Evolutionary conservation across 1,284 basidiomycete genomes (phyloP), one percentile per base, ranked within the genome.

Genomic region (Mycena citricolor): DNA sequence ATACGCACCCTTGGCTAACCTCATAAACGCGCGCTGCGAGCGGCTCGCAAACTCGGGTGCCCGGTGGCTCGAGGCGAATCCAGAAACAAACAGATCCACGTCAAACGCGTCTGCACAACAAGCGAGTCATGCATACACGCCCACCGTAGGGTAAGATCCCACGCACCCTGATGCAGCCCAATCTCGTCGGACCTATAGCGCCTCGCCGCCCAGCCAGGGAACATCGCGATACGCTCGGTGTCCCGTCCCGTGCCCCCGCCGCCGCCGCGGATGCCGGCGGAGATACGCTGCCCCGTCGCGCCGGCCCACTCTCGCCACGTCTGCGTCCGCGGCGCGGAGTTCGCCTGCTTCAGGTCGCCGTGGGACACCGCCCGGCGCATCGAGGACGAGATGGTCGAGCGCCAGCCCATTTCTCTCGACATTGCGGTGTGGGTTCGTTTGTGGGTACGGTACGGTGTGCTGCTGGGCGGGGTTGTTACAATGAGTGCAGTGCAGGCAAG

Each of bases 21-120:
- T 74, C 45, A 92, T 71, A 55, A 93, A 87, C 0, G 86, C 80
- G 11, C 76, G 74, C 49, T 92, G 89, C 1, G 86, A 81, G 5
- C 87, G 78, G 35, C 81, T 84, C 1, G 80, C 76, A 40, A 74
- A 70, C 40, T 83, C 82, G 3, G 79, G 74, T 3, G 77, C 71
- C 26, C 80, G 75, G 33, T 81, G 70, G 39, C 73, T 79, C 13
- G 80, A 74, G 1, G 84, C 86, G 56, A 79, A 90, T 0, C 90
- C 90, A 17, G 87, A 87, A 2, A 90, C 70, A 39, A 79, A 86
- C 0, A 90, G 65, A 35, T 86, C 79, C 8, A 92, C 63, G 39
- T 83, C 78, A 56, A 89, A 91, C 1, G 72, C 61, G 33, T 65
- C 74, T 72, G 57, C 25, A 16, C 16, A n/a, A 2, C 7, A 17